A percentile compares a stretch with the other conserved stretches of the same genome.
Evolutionary conservation across 2,329 filamentous ascomycete genomes (phyloP).

Genomic region (Trichoderma guizhouense): DNA sequence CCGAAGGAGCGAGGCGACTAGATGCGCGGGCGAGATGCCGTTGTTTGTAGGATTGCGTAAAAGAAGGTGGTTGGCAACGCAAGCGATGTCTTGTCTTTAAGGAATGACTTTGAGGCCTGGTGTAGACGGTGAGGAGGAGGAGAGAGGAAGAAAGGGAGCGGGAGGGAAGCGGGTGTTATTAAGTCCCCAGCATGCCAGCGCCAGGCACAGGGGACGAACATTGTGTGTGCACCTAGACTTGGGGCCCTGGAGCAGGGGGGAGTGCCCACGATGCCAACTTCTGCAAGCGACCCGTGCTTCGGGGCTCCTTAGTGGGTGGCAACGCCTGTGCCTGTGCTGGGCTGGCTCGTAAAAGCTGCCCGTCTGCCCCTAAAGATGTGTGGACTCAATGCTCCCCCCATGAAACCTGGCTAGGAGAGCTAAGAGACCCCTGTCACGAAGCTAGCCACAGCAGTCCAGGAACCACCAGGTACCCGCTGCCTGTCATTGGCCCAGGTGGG

Average conservation of each 20-base stretch:
- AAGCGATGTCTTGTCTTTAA: constrained; percentile 17
- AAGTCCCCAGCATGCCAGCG: constrained; percentile 15
- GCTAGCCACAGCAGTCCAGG: constrained; percentile 4
- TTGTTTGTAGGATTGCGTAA: constrained; percentile 3
- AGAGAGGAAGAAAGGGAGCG: constrained; percentile 1
- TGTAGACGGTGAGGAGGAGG: constrained; percentile 14
- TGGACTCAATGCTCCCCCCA: background rate
- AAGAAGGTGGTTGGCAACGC: constrained; percentile 21
- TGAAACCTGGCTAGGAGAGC: background rate
- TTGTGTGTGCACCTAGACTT: background rate
- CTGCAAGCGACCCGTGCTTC: background rate
- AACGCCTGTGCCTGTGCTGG: background rate
- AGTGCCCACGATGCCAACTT: background rate
- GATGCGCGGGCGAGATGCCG: constrained; percentile 3
- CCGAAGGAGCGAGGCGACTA: constrained; percentile 18
- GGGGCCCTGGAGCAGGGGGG: background rate
- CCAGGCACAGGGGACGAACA: background rate
- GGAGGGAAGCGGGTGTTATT: constrained; percentile 25
- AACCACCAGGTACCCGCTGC: constrained; percentile 19
- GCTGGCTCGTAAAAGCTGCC: background rate
- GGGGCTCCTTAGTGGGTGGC: background rate
- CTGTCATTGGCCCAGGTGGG: constrained; percentile 12
- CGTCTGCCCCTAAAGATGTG: background rate
- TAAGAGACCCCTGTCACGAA: background rate
- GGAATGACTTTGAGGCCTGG: constrained; percentile 24